A percentile compares a stretch with the other conserved stretches of the same genome.
Conservation (phyloP, 331 rosid genomes). For the Saraca asoca region DNA sequence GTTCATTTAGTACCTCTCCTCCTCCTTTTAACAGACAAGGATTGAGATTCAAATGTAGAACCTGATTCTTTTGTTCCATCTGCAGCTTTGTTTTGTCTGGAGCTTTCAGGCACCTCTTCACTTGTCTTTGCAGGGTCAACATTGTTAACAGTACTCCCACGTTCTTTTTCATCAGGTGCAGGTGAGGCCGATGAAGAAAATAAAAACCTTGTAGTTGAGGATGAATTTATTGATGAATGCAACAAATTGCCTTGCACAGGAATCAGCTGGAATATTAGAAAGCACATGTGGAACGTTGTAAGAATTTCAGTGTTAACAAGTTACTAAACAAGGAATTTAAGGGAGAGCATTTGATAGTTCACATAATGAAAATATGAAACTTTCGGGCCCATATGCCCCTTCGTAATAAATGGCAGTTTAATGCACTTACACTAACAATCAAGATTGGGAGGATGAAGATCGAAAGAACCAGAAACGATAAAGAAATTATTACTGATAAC, state of each 20-base stretch:
- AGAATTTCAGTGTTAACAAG: conserved; percentile 22
- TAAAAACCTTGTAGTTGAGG: conserved; percentile 44
- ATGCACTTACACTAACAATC: no score
- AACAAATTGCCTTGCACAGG: conserved; percentile 49
- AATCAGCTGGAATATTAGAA: conserved; percentile 43
- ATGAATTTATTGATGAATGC: conserved; percentile 38
- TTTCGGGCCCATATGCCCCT: no score
- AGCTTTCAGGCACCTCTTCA: conserved; percentile 32
- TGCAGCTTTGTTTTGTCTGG: conserved; percentile 38
- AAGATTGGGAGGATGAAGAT: no score
- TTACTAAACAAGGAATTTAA: conserved; percentile 5
- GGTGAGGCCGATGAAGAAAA: conserved; percentile 72
- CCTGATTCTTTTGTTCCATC: conserved; percentile 65
- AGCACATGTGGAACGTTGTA: conserved; percentile 4
- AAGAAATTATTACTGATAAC: no score
- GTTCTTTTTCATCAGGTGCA: conserved; percentile 53
- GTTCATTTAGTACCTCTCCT: conserved; percentile 50
- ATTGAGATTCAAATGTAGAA: conserved; percentile 48
- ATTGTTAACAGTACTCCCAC: conserved; percentile 34
- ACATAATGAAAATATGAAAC: no score
- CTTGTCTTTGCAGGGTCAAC: conserved; percentile 41
- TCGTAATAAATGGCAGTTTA: no score
- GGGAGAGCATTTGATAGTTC: not conserved
- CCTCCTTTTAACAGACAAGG: conserved; percentile 33
- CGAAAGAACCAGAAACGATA: no score